Conservation (phyloP, 768 basidiomycete species). For the Rhizopogon sp. region DNA sequence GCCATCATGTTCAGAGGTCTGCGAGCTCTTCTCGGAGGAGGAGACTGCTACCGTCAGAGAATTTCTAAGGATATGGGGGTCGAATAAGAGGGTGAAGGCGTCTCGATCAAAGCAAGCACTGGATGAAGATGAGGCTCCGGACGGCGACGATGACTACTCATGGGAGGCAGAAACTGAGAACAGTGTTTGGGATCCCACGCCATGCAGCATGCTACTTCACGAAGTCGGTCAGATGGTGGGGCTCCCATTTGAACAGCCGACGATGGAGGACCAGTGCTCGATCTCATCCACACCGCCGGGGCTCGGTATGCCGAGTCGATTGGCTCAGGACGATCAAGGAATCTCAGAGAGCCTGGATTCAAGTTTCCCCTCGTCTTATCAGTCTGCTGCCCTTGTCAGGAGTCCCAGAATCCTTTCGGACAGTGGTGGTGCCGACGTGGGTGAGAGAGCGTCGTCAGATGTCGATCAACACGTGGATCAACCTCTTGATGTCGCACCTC, state of each 20-base stretch:
- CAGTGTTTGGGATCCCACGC: slow-evolving; percentile 9
- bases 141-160: slow-evolving; percentile 7
- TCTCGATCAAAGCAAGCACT: slow-evolving; percentile 6
- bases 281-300: neutral
- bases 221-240: slow-evolving; percentile 29
- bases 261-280: neutral
- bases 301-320: neutral
- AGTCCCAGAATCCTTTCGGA: neutral
- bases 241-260: slow-evolving; percentile 5
- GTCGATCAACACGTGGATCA: neutral
- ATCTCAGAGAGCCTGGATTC: neutral
- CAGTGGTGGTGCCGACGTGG: neutral
- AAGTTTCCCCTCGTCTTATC: neutral
- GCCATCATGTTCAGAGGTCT: neutral
- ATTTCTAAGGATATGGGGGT: slow-evolving; percentile 11
- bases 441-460: neutral
- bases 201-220: slow-evolving; percentile 24
- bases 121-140: neutral
- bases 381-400: neutral
- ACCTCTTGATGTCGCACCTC: neutral
- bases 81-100: slow-evolving; percentile 6
- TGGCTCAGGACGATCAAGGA: neutral
- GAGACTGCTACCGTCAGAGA: slow-evolving; percentile 11
- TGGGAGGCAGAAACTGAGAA: slow-evolving; percentile 10
- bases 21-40: slow-evolving; percentile 5